phyloP scores from a whole-genome alignment of 176 grass and related monocot species.

The Rhipidocladum racemiflorum region DNA sequence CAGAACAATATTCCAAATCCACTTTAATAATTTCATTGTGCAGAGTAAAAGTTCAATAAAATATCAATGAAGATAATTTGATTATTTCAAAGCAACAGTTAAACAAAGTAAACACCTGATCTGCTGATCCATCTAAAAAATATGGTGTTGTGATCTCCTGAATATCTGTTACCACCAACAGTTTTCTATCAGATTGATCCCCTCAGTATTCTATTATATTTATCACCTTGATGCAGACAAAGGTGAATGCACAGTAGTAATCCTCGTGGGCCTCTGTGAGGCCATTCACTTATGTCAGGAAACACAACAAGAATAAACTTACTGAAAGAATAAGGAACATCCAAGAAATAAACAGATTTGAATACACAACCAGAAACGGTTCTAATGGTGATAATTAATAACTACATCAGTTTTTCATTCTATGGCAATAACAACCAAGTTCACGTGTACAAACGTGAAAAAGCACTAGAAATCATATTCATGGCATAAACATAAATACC shows the following conservation, averaged over 20 bases:
- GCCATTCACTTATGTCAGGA: not conserved
- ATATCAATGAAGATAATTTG: too few relatives aligned
- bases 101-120: too few relatives aligned
- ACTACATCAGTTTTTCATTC: not conserved
- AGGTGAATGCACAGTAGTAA: not conserved
- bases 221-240: not conserved
- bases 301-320: not conserved
- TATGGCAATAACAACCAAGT: not conserved
- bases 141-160: too few relatives aligned
- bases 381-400: not conserved
- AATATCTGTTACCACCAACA: too few relatives aligned
- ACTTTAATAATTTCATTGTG: too few relatives aligned
- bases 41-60: too few relatives aligned
- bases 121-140: too few relatives aligned
- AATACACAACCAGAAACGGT: not conserved
- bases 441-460: not conserved
- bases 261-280: not conserved
- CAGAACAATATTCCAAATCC: too few relatives aligned
- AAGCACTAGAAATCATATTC: not conserved
- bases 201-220: not conserved
- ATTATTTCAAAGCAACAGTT: too few relatives aligned
- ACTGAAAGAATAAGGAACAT: not conserved
- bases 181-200: too few relatives aligned
- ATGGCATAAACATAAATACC: not conserved
- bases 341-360: conserved; percentile 1